Evolutionary conservation across 176 grass and related monocot genomes (phyloP).

Genomic region (Guadua angustifolia): DNA sequence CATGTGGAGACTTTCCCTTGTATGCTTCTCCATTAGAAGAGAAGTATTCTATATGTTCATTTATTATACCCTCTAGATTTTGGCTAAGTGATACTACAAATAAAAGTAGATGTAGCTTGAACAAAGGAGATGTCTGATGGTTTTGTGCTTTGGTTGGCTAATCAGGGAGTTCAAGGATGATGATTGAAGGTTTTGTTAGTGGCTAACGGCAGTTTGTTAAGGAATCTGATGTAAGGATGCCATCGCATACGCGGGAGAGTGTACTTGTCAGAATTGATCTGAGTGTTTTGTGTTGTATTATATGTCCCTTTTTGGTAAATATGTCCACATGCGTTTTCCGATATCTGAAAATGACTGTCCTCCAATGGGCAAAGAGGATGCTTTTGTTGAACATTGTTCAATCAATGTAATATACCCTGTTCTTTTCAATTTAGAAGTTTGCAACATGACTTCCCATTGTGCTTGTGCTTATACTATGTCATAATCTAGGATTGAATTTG

Average conservation of each 20-base stretch:
- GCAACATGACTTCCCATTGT: background rate
- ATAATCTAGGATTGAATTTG: background rate
- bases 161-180: constrained; percentile 51
- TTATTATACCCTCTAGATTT: background rate
- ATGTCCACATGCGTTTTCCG: background rate
- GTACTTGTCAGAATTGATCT: constrained; percentile 20
- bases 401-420: background rate
- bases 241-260: constrained; percentile 7
- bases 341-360: background rate
- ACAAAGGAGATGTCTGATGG: constrained; percentile 1
- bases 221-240: constrained; percentile 26
- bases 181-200: constrained; percentile 16
- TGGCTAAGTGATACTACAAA: background rate
- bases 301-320: constrained; percentile 43
- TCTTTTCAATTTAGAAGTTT: constrained; percentile 2
- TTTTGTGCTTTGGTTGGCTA: background rate
- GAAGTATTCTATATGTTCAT: background rate
- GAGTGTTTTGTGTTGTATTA: constrained; percentile 46
- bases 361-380: background rate
- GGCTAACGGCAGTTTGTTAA: constrained; percentile 1
- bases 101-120: background rate
- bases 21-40: background rate
- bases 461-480: background rate
- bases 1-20: background rate
- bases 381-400: background rate